Evolutionary conservation across 179 eudicot genomes (phyloP), one percentile per base, ranked within the genome.

Genomic region (Sideroxylon spinosum): DNA sequence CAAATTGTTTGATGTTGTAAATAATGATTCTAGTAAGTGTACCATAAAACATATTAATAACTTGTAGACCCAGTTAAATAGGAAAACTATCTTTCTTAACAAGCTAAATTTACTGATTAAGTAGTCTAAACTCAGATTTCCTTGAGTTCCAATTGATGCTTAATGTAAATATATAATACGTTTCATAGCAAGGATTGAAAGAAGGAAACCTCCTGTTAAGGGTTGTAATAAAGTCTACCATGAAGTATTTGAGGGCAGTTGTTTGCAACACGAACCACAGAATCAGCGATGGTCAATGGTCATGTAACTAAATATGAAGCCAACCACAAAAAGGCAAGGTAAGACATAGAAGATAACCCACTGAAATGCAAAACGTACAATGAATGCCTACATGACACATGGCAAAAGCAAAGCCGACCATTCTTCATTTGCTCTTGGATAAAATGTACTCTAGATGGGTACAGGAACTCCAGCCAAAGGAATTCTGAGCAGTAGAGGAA

Each of bases 401-500:
- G 63, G 63, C 19, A 55, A n/a, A 19, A 55, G 63, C 10, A 9
- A 22, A 59, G 63, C 63, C n/a, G 20, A 59, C n/a, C 63, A 59
- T 7, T 59, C 63, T 19, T 59, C 25, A 55, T 55, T n/a, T 59
- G 63, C 23, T 59, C n/a, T 1, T 19, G 25, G 23, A 10, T n/a
- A 59, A 59, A 17, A 22, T 7, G 23, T 59, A 5, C 1, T 9
- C 63, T 59, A 55, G 63, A 59, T 59, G 25, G 63, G 63, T n/a
- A 59, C 9, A n/a, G 63, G 25, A 59, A 59, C 63, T 59, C 63
- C 8, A 59, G 25, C 23, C 20, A 4, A n/a, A 59, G 25, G 32
- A 70, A 48, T 20, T 37, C 7, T 70, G 55, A 68, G 14, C 55
- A 8, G 72, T 46, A 68, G 72, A 68, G 49, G 55, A 68, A 44